Conservation (phyloP, 106 monocot genomes). For the Xerophyta viscosa region DNA sequence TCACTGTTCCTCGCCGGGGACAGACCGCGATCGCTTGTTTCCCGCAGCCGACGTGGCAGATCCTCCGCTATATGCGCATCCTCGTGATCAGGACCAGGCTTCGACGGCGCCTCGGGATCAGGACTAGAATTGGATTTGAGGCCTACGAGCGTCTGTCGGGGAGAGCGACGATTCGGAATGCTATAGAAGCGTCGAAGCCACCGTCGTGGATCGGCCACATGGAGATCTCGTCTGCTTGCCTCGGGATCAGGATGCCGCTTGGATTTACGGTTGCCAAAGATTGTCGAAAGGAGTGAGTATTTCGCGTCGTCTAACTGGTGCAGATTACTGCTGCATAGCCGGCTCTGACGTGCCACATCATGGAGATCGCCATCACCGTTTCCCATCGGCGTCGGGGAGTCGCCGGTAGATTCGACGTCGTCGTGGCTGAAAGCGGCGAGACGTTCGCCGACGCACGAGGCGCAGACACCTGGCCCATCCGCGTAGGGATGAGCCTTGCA, state of each 20-base stretch:
- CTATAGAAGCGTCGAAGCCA: constrained; percentile 25
- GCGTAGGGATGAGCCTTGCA: constrained; percentile 35
- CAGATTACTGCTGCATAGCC: not conserved
- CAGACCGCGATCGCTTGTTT: constrained; percentile 9
- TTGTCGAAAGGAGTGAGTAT: too few species aligned
- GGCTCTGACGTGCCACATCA: too few species aligned
- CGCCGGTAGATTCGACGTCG: not conserved
- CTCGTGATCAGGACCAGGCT: not conserved
- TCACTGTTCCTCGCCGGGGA: constrained; percentile 5
- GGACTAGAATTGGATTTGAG: constrained; percentile 1
- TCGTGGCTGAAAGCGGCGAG: constrained; percentile 27
- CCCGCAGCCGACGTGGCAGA: not conserved
- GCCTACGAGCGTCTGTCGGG: not conserved
- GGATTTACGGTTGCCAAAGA: too few species aligned
- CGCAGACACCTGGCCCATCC: constrained; percentile 33
- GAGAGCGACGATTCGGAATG: constrained; percentile 21
- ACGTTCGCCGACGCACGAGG: constrained; percentile 46
- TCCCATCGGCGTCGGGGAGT: too few species aligned
- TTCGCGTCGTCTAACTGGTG: not conserved
- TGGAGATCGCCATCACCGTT: too few species aligned
- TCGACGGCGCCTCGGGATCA: constrained; percentile 2
- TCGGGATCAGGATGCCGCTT: too few species aligned
- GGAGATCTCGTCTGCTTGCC: too few species aligned
- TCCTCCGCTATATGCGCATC: not conserved
- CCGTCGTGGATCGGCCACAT: too few species aligned